Evolutionary conservation across 257 asterid species (phyloP).

Genomic region (Apocynum venetum): DNA sequence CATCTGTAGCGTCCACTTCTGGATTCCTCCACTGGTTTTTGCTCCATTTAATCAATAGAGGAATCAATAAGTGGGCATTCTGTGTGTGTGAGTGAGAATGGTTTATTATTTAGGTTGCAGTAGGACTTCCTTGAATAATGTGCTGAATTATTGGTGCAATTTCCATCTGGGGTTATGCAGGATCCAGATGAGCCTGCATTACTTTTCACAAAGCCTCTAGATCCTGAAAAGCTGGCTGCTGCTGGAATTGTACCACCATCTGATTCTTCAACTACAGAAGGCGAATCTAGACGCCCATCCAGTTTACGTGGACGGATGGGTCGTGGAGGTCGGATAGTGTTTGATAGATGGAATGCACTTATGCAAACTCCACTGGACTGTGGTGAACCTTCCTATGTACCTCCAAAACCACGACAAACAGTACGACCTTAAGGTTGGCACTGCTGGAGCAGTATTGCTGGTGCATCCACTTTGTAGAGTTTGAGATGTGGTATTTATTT

Average conservation of each 20-base stretch:
- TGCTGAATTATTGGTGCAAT: neutral
- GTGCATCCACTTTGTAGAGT: neutral
- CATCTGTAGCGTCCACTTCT: neutral
- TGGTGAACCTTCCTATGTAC: conserved; percentile 47
- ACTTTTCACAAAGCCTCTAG: conserved; percentile 77
- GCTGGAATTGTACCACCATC: conserved; percentile 85
- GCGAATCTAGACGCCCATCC: conserved; percentile 34
- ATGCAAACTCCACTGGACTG: conserved; percentile 59
- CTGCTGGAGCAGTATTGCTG: neutral
- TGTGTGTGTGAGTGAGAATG: neutral
- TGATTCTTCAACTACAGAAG: conserved; percentile 45
- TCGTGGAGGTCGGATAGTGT: conserved; percentile 88
- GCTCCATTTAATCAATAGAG: no score
- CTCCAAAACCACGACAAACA: conserved; percentile 58
- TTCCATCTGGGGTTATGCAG: conserved; percentile 38
- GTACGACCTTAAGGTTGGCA: conserved; percentile 34
- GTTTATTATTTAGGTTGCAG: neutral
- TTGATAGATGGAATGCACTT: conserved; percentile 84
- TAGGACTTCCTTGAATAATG: neutral
- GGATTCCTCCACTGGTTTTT: neutral
- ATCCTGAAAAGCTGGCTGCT: conserved; percentile 76
- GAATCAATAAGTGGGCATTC: no score
- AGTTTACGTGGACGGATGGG: conserved; percentile 76
- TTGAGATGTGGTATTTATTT: conserved; percentile 6
- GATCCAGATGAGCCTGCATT: conserved; percentile 73